A percentile compares a stretch with the other conserved stretches of the same genome.
Conservation (phyloP, 2,329 filamentous ascomycete species). For the Fusarium subtropicale region DNA sequence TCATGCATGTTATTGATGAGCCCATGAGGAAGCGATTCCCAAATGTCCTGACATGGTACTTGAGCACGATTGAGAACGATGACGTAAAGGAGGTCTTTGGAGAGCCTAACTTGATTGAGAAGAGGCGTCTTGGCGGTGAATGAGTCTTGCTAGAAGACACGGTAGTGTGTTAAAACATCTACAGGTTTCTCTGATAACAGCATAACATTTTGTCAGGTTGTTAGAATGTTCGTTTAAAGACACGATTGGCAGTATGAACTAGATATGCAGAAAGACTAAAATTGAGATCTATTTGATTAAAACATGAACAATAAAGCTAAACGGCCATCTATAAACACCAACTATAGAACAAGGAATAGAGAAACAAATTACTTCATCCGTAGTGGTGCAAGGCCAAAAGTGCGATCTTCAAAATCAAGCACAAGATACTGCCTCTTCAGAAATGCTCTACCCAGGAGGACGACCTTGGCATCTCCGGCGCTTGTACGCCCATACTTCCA, state of each 20-base stretch:
- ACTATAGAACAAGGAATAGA: neutral
- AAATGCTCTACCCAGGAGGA: neutral
- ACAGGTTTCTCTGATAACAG: neutral
- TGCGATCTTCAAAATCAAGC: neutral
- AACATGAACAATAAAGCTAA: neutral
- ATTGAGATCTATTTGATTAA: neutral
- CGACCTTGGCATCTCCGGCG: neutral
- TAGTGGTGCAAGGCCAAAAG: constrained; percentile 6
- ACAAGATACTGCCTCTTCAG: constrained; percentile 9
- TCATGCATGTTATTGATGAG: constrained; percentile 8
- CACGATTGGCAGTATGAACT: neutral
- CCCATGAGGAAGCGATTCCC: constrained; percentile 10
- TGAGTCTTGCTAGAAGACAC: neutral
- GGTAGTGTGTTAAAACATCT: neutral
- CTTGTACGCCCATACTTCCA: constrained; percentile 4
- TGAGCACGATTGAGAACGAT: neutral
- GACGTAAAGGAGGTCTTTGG: constrained; percentile 6
- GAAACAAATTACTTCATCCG: neutral
- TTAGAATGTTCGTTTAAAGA: no score
- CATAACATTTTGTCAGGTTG: neutral
- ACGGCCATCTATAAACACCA: neutral
- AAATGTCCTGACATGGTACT: constrained; percentile 3
- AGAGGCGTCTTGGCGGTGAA: neutral
- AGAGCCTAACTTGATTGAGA: neutral
- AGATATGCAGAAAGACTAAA: neutral